Conservation (phyloP, 495 filamentous ascomycete species). For the Penicillium coprophilum region DNA sequence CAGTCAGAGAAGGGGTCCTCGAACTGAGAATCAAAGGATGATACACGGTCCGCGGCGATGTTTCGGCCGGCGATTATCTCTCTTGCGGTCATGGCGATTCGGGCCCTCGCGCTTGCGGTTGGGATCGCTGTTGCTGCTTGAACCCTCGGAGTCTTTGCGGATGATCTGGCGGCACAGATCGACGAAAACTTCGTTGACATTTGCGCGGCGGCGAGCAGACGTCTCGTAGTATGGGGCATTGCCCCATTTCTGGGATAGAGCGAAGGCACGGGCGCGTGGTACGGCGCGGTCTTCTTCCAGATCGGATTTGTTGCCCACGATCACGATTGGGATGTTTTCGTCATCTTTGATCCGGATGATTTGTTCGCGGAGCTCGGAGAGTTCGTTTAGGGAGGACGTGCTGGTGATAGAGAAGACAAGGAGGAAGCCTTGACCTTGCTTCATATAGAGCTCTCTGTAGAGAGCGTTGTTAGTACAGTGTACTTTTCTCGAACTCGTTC, state of each 20-base stretch:
- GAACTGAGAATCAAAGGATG: conserved; percentile 35
- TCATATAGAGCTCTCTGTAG: conserved; percentile 90
- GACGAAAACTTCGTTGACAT: conserved; percentile 94
- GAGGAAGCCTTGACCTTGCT: conserved; percentile 92
- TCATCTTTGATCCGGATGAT: conserved; percentile 98
- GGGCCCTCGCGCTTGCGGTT: conserved; percentile 40
- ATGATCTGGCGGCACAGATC: conserved; percentile 94
- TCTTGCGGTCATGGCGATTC: conserved; percentile 34
- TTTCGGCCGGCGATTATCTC: conserved; percentile 28
- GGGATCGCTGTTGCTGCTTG: conserved; percentile 43
- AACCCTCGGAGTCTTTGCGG: conserved; percentile 60
- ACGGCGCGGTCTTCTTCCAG: conserved; percentile 89
- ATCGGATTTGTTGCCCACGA: conserved; percentile 97
- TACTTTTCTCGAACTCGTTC: conserved; percentile 11
- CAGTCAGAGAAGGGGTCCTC: conserved; percentile 1
- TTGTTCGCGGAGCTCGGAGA: conserved; percentile 86
- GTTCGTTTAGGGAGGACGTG: conserved; percentile 78
- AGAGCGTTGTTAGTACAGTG: conserved; percentile 22
- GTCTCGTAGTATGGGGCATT: conserved; percentile 95
- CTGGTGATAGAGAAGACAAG: conserved; percentile 97
- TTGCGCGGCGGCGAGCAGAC: conserved; percentile 76
- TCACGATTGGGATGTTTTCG: conserved; percentile 85
- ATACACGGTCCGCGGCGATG: conserved; percentile 43
- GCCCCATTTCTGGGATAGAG: conserved; percentile 85
- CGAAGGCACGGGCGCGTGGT: conserved; percentile 76